These are phyloP conservation scores for Clitopilus hobsonii DNA, from an alignment of 768 basidiomycete species.

Conservation along the genomic window DNA sequence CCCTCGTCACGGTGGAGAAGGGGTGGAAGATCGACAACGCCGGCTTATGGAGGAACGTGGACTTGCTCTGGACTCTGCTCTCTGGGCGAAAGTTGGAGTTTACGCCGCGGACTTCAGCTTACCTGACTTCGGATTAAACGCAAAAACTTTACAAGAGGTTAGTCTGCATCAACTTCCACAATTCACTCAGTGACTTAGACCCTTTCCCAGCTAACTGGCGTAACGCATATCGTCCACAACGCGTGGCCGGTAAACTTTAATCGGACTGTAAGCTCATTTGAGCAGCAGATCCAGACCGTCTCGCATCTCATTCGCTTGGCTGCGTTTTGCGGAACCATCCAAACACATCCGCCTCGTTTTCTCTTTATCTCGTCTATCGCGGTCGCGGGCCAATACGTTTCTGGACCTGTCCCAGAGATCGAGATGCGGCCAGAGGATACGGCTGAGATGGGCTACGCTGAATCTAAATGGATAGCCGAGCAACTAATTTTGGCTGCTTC, in stretches of 20 bases:
- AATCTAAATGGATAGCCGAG: constrained; percentile 37
- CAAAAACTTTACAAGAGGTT: constrained; percentile 20
- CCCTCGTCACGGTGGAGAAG: constrained; percentile 6
- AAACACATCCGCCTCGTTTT: constrained; percentile 19
- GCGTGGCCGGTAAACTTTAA: constrained; percentile 46
- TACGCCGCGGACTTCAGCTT: constrained; percentile 21
- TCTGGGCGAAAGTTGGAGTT: constrained; percentile 26
- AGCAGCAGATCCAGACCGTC: constrained; percentile 31
- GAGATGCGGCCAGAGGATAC: constrained; percentile 21
- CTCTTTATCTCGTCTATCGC: constrained; percentile 34
- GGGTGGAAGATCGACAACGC: constrained; percentile 20
- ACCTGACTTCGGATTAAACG: constrained; percentile 19
- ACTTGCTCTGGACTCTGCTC: constrained; percentile 13
- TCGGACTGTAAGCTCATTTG: constrained; percentile 34
- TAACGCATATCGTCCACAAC: constrained; percentile 28
- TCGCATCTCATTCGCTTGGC: constrained; percentile 26
- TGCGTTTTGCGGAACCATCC: constrained; percentile 11
- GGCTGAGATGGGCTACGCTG: constrained; percentile 25
- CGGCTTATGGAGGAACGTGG: constrained; percentile 26
- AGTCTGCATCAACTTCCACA: constrained; percentile 1
- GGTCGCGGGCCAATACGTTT: constrained; percentile 25
- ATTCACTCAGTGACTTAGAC: constrained; percentile 3
- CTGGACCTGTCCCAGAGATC: constrained; percentile 26
- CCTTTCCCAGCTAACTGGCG: constrained; percentile 14
- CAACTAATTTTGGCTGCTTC: constrained; percentile 21